Evolutionary conservation across 352 stramenopile genomes (phyloP).

Genomic region (Pythium apleroticum): DNA sequence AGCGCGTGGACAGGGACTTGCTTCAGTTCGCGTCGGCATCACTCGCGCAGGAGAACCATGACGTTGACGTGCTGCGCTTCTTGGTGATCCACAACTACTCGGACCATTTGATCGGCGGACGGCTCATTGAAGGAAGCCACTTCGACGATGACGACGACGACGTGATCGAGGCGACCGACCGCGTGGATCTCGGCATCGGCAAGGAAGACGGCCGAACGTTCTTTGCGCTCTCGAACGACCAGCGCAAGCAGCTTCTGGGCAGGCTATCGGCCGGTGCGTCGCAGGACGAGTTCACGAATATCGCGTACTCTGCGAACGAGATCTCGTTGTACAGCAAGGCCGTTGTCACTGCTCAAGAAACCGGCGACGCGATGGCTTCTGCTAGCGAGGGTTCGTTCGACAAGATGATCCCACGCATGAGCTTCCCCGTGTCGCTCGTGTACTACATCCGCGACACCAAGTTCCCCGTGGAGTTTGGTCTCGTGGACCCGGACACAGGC

Average conservation of each 20-base stretch:
- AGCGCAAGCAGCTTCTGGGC: constrained; percentile 55
- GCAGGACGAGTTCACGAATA: constrained; percentile 53
- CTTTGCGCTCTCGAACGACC: constrained; percentile 38
- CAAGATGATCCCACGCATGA: constrained; percentile 42
- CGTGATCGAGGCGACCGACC: constrained; percentile 39
- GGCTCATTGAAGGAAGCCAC: constrained; percentile 23
- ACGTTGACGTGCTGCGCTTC: constrained; percentile 58
- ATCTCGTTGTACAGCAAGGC: constrained; percentile 57
- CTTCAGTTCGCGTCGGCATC: constrained; percentile 47
- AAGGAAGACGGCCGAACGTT: constrained; percentile 44
- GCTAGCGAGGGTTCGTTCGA: constrained; percentile 5
- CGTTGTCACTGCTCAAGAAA: neutral
- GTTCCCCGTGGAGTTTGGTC: constrained; percentile 74
- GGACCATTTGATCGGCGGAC: constrained; percentile 61
- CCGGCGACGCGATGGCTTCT: neutral
- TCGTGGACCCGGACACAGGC: constrained; percentile 29
- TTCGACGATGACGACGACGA: constrained; percentile 45
- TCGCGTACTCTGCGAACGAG: constrained; percentile 49
- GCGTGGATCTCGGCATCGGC: constrained; percentile 55
- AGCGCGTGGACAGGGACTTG: constrained; percentile 49
- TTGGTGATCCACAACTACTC: constrained; percentile 78
- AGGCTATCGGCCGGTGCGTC: constrained; percentile 35
- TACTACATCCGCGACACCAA: constrained; percentile 76
- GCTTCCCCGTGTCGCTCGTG: constrained; percentile 67
- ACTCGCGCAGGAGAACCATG: constrained; percentile 31